Evolutionary conservation across 2,329 filamentous ascomycete species (phyloP), one percentile per base, ranked within the genome.

Genomic region (Juglanconis oblonga): DNA sequence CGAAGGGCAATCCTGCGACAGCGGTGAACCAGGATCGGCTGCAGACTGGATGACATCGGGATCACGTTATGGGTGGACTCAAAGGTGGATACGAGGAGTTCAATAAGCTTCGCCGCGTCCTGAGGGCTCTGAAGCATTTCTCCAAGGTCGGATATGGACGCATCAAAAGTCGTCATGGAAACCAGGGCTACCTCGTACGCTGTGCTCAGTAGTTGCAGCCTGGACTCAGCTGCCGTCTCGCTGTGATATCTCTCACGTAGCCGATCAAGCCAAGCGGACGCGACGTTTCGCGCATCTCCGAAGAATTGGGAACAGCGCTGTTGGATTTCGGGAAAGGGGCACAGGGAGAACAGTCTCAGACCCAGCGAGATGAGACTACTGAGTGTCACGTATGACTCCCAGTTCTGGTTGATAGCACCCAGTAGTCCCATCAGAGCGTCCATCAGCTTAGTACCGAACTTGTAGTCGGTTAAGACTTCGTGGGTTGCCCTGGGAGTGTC

Each of bases 331-430:
- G 48, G 13, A 0, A 64, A 65, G 3, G 51, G 13, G 0, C 74
- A 70, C 1, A 84, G 58, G 0, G 77, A 77, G 3, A 83, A 64
- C 0, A 83, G 36, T 10, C 80, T 72, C n/a, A 72, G 67, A 2
- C 74, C 65, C 2, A 86, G 64, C 3, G 69, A 65, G 0, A 78
- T 68, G 10, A 82, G 75, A 0, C 66, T 69, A 4, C 73, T 68
- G 3, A 81, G 64, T 0, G 77, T 74, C 36, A 72, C 63, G 13
- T 72, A 74, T 1, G 77, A 78, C 59, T 83, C 73, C 82, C 82
- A 85, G 56, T 83, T 85, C n/a, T 74, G 71, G 59, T 78, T 69
- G 8, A 82, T 72, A 0, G 71, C 71, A 0, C 56, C 54, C 1
- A 24, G 76, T 58, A 0, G 71, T 69, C 0, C 69, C 62, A 0